phyloP scores from a whole-genome alignment of 2,329 filamentous ascomycete species.

The Penicillium sp. region DNA sequence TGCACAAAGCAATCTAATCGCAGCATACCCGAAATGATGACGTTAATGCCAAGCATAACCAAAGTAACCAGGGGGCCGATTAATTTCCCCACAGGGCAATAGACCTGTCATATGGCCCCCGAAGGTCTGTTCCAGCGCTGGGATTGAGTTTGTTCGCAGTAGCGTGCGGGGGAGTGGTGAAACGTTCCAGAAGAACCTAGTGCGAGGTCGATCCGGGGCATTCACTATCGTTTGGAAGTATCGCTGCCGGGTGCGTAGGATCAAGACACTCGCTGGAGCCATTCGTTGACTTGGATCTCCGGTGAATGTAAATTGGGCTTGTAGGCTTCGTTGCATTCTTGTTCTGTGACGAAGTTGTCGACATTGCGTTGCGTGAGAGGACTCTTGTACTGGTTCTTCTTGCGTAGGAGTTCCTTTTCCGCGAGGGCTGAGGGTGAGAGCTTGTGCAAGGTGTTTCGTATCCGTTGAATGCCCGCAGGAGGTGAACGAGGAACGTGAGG shows the following conservation, averaged over 20 bases:
- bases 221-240: not conserved
- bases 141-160: constrained; percentile 10
- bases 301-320: constrained; percentile 56
- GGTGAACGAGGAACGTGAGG: constrained; percentile 30
- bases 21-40: constrained; percentile 13
- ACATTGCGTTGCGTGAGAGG: constrained; percentile 40
- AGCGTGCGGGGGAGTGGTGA: constrained; percentile 13
- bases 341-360: constrained; percentile 36
- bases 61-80: not conserved
- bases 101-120: not conserved
- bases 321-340: constrained; percentile 54
- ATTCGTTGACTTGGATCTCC: constrained; percentile 71
- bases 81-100: not conserved
- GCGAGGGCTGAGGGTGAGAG: constrained; percentile 34
- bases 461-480: constrained; percentile 33
- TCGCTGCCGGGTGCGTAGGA: constrained; percentile 36
- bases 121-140: not conserved
- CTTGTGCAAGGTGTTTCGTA: constrained; percentile 38
- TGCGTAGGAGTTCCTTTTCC: constrained; percentile 37
- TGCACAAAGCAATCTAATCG: not conserved
- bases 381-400: constrained; percentile 37
- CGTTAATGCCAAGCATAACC: constrained; percentile 25
- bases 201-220: not conserved
- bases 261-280: constrained; percentile 73
- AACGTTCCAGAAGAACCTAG: constrained; percentile 26